phyloP scores from a whole-genome alignment of 129 eudicot genomes.

The Centrapalus pauciflorus region DNA sequence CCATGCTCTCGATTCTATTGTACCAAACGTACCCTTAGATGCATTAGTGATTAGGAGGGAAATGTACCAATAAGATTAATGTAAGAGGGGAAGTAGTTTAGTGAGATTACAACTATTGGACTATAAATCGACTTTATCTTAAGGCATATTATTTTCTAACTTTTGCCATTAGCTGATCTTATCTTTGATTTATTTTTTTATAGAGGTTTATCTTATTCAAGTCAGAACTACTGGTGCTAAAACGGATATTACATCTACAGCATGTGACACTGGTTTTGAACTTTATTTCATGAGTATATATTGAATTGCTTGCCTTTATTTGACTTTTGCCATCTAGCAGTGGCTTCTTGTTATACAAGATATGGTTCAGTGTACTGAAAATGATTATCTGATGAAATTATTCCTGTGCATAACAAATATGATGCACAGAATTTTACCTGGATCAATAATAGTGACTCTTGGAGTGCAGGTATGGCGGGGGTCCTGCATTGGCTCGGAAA shows the following conservation, averaged over 20 bases:
- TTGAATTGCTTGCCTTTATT: neutral
- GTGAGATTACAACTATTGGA: neutral
- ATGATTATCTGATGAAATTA: neutral
- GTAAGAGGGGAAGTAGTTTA: neutral
- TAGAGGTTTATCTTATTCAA: neutral
- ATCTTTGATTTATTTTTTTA: neutral
- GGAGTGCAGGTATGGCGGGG: slow-evolving; percentile 88
- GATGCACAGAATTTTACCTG: neutral
- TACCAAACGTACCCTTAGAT: too few relatives aligned
- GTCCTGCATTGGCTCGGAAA: slow-evolving; percentile 81
- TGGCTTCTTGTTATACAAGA: neutral
- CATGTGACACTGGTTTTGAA: neutral
- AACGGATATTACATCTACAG: neutral
- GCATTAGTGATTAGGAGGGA: neutral
- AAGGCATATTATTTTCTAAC: neutral
- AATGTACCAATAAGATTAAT: neutral
- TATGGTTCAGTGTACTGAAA: slow-evolving; percentile 1
- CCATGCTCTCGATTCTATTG: too few relatives aligned
- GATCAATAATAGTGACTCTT: slow-evolving; percentile 17
- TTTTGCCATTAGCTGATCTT: neutral
- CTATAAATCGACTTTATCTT: neutral
- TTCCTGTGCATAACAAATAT: neutral
- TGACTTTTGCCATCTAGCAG: neutral
- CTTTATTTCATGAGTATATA: neutral
- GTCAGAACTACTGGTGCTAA: neutral